Evolutionary conservation across 305 asterid species (phyloP).

Genomic region (Rubia tinctorum): DNA sequence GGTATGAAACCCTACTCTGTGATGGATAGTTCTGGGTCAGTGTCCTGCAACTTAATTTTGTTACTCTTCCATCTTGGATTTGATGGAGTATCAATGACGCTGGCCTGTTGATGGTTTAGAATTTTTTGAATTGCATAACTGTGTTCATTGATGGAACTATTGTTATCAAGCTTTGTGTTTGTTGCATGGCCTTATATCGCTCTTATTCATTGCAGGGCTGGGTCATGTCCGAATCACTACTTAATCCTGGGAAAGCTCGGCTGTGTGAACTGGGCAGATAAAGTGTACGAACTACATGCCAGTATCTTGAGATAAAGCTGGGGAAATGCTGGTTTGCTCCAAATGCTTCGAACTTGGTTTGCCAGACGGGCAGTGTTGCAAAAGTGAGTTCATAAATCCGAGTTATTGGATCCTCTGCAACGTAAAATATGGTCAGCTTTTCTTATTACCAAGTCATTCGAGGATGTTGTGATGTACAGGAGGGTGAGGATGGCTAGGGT

Average conservation of each 20-base stretch:
- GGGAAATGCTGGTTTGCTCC: constrained; percentile 8
- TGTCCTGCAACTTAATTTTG: not conserved
- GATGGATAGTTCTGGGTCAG: not conserved
- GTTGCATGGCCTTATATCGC: not conserved
- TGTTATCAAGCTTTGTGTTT: not conserved
- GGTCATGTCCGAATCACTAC: constrained; percentile 91
- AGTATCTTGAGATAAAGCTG: not conserved
- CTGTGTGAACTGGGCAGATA: constrained; percentile 46
- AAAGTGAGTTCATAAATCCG: not conserved
- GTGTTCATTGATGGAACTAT: not conserved
- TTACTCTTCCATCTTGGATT: not conserved
- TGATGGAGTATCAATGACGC: not conserved
- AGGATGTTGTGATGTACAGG: constrained; percentile 10
- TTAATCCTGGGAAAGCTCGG: constrained; percentile 90
- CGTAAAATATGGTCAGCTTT: not conserved
- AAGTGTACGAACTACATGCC: not conserved
- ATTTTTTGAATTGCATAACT: not conserved
- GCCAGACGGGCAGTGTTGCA: not conserved
- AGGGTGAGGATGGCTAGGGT: not conserved
- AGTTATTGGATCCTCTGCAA: not conserved
- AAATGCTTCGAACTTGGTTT: constrained; percentile 7
- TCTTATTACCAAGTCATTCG: not conserved
- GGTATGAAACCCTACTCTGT: constrained; percentile 35
- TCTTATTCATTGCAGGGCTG: constrained; percentile 60
- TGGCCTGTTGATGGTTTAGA: not conserved